Evolutionary conservation across 805 yeast species (phyloP), one percentile per base, ranked within the genome.

Genomic region (Monosporozyma servazzii): DNA sequence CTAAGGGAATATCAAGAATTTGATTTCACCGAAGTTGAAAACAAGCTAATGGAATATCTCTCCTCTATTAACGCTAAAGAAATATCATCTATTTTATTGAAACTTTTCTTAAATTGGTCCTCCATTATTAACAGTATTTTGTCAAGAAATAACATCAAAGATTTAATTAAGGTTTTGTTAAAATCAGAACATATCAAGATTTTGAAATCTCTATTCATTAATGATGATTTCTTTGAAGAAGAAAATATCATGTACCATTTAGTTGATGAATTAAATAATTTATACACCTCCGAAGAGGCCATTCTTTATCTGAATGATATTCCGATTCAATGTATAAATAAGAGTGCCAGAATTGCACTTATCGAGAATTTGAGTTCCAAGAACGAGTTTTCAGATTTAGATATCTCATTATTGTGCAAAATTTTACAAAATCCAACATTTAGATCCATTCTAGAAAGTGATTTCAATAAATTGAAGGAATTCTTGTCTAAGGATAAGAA

Each of bases 61-160:
- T 6, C 18, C 13, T 18, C 44, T n/a, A 21, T 20, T 15, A 23
- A 21, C 15, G 2, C 21, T 15, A 17, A 41, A 41, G 47, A 53
- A 17, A 54, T 48, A 6, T 45, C 30, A 11, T 30, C 48, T 18
- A 27, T 47, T 2, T 48, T 61, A 2, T 18, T 50, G 1, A 49
- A 50, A 0, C 49, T 73, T 0, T 72, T 81, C 48, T 55, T 58
- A 9, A 76, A 87, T 58, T 84, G 88, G 88, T 58, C 74, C 40
- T 75, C 82, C 0, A 53, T 83, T 0, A 50, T 75, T 41, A 70
- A 78, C 56, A 46, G 52, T 5, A 55, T 66, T 45, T 71, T 76
- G 56, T 40, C 64, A 0, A 53, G 58, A 13, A 59, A 65, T 0
- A 63, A 70, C 5, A 56, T 77, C 4, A 45, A 56, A 1, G 3